Conservation (phyloP, 495 filamentous ascomycete species). For the Neohortaea acidophila region DNA sequence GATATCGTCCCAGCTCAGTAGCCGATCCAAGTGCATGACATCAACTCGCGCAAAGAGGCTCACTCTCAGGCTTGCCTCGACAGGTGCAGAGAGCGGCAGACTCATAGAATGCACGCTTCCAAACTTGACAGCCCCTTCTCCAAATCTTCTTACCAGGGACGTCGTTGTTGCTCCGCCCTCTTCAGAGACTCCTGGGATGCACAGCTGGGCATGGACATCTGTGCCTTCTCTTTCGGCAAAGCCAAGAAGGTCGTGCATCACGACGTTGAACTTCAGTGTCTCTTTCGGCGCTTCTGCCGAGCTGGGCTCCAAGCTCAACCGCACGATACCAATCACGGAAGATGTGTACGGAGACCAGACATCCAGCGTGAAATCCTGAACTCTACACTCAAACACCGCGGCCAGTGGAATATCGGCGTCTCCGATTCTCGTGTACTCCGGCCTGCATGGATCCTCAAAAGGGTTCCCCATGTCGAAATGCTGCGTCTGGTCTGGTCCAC, state of each 20-base stretch:
- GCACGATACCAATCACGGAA: conserved; percentile 74
- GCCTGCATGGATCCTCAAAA: conserved; percentile 73
- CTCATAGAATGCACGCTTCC: conserved; percentile 99
- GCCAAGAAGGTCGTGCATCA: conserved; percentile 93
- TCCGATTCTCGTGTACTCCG: conserved; percentile 80
- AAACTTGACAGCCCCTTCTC: conserved; percentile 86
- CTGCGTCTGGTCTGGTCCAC: conserved; percentile 71
- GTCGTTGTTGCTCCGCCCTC: conserved; percentile 87
- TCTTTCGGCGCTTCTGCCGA: conserved; percentile 83
- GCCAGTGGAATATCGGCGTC: conserved; percentile 87
- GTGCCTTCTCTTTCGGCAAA: conserved; percentile 95
- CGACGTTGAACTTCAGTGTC: conserved; percentile 94
- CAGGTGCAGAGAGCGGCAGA: conserved; percentile 70
- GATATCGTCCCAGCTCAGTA: conserved; percentile 99
- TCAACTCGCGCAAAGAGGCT: conserved; percentile 87
- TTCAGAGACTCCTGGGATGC: conserved; percentile 82
- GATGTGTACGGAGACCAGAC: conserved; percentile 85
- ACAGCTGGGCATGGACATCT: conserved; percentile 89
- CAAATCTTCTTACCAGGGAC: conserved; percentile 85
- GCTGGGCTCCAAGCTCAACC: conserved; percentile 82
- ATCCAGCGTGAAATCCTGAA: conserved; percentile 86
- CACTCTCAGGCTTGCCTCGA: conserved; percentile 62
- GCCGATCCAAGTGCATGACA: conserved; percentile 87
- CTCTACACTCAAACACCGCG: conserved; percentile 86
- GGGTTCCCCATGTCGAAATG: conserved; percentile 67